Evolutionary conservation across 176 grass and related monocot species (phyloP).

Genomic region (Juncus inflexus): DNA sequence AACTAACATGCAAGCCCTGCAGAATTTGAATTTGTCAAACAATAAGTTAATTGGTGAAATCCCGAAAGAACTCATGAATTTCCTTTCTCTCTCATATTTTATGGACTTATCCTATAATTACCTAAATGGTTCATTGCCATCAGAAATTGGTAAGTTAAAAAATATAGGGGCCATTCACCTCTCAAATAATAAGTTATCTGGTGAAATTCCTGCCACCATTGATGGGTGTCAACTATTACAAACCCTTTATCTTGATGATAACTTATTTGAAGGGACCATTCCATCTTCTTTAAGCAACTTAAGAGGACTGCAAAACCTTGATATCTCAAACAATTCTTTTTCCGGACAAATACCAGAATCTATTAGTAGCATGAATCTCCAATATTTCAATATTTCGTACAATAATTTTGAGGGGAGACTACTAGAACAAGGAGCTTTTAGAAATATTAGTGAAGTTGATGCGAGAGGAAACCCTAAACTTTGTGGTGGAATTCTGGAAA

Average conservation of each 20-base stretch:
- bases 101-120: constrained; percentile 27
- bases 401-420: constrained; percentile 29
- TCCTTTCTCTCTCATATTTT: neutral
- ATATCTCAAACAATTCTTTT: constrained; percentile 25
- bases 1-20: constrained; percentile 7
- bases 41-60: constrained; percentile 28
- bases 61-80: constrained; percentile 22
- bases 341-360: constrained; percentile 23
- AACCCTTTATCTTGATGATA: constrained; percentile 16
- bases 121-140: constrained; percentile 17
- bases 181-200: constrained; percentile 25
- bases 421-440: constrained; percentile 25
- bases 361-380: neutral
- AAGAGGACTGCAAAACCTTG: constrained; percentile 2
- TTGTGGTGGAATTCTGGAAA: constrained; percentile 31
- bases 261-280: constrained; percentile 25
- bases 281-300: constrained; percentile 10
- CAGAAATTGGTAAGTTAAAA: constrained; percentile 22
- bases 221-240: constrained; percentile 24
- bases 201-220: constrained; percentile 16
- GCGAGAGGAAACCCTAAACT: constrained; percentile 25
- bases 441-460: neutral
- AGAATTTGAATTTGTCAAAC: neutral
- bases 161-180: neutral
- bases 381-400: constrained; percentile 29